These are phyloP conservation scores for Fomitopsis palustris DNA, from an alignment of 1,284 basidiomycete genomes.

Conservation along the genomic window DNA sequence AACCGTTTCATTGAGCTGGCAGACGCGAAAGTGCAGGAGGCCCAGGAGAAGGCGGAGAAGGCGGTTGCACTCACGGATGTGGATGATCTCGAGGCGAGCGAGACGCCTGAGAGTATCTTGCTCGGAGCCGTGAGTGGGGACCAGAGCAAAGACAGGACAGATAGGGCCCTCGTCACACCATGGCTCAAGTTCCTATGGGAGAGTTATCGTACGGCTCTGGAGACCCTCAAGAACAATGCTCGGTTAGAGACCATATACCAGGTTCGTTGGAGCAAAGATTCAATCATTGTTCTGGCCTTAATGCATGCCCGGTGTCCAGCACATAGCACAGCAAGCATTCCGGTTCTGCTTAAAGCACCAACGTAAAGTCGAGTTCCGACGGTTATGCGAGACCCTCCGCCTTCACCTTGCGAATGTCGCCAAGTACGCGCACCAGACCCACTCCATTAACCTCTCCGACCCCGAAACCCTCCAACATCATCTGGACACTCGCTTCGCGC, in stretches of 20 bases:
- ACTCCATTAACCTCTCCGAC: slow-evolving; percentile 97
- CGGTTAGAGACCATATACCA: slow-evolving; percentile 94
- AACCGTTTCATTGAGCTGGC: slow-evolving; percentile 86
- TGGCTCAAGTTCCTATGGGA: slow-evolving; percentile 99
- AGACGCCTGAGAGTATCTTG: slow-evolving; percentile 90
- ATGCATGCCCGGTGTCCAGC: slow-evolving; percentile 40
- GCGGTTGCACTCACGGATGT: slow-evolving; percentile 65
- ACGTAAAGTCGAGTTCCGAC: slow-evolving; percentile 97
- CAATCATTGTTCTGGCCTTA: slow-evolving; percentile 2
- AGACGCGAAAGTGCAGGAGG: slow-evolving; percentile 84
- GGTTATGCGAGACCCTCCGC: slow-evolving; percentile 94
- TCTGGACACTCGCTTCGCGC: slow-evolving; percentile 96
- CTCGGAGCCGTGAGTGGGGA: slow-evolving; percentile 87
- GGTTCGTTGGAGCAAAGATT: slow-evolving; percentile 37
- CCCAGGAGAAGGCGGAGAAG: slow-evolving; percentile 82
- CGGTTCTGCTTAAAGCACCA: slow-evolving; percentile 93
- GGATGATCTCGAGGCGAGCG: slow-evolving; percentile 87
- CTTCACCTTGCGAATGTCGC: slow-evolving; percentile 94
- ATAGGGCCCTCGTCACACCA: slow-evolving; percentile 92
- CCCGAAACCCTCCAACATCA: slow-evolving; percentile 96
- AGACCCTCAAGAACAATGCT: slow-evolving; percentile 97
- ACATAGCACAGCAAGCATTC: slow-evolving; percentile 97
- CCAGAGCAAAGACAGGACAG: slow-evolving; percentile 93
- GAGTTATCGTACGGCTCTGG: slow-evolving; percentile 94
- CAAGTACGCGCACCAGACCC: slow-evolving; percentile 93